Conservation (phyloP, 805 yeast species). For the Cyberlindnera saturnus region DNA sequence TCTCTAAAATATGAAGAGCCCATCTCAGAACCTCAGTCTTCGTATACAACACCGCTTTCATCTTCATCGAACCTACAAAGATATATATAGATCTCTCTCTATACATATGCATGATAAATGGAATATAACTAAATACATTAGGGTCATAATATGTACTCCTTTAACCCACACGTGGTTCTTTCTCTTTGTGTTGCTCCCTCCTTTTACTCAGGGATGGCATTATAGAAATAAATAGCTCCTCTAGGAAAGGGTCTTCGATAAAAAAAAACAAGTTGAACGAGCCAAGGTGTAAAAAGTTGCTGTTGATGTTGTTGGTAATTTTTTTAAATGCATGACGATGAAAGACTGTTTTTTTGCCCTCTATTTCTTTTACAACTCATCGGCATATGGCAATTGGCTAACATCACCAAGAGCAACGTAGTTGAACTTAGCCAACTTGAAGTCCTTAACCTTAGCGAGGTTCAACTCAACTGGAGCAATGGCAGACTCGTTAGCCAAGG, state of each 20-base stretch:
- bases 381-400: slow-evolving; percentile 78
- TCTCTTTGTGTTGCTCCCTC: not conserved
- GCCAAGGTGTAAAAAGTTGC: too few species aligned
- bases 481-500: slow-evolving; percentile 35
- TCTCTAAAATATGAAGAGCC: slow-evolving; percentile 1
- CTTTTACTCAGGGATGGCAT: not conserved
- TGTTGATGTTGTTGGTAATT: too few species aligned
- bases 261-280: too few species aligned
- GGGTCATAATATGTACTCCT: slow-evolving; percentile 3
- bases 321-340: too few species aligned
- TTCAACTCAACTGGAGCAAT: slow-evolving; percentile 30
- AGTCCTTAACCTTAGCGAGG: slow-evolving; percentile 33
- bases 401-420: slow-evolving; percentile 89
- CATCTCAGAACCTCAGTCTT: not conserved
- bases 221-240: too few species aligned
- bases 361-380: slow-evolving; percentile 58
- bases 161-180: not conserved
- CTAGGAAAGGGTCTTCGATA: too few species aligned
- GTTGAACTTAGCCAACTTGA: slow-evolving; percentile 59
- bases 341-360: too few species aligned
- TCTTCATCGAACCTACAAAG: not conserved
- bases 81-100: not conserved
- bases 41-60: slow-evolving; percentile 2
- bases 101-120: not conserved
- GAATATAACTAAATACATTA: slow-evolving; percentile 4